Percentiles rank a stretch among this genome's conserved stretches.
These are phyloP conservation scores for Cryomyces minteri DNA, from an alignment of 495 filamentous ascomycete species.

Conservation along the genomic window DNA sequence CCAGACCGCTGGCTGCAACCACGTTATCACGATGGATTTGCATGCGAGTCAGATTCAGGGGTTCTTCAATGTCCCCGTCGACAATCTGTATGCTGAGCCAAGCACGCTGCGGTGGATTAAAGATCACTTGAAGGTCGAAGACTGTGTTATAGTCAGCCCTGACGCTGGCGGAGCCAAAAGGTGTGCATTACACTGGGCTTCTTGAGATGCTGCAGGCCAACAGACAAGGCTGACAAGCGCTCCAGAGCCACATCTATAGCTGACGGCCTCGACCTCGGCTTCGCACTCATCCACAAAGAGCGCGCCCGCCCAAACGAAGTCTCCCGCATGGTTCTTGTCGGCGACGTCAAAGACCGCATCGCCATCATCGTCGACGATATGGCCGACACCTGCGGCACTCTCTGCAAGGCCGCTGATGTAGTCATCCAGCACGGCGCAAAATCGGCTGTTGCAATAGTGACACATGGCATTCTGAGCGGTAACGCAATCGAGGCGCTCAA, in stretches of 20 bases:
- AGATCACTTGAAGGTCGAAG: constrained; percentile 63
- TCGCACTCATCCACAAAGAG: constrained; percentile 99
- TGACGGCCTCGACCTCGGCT: constrained; percentile 81
- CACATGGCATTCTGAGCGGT: constrained; percentile 85
- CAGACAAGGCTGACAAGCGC: constrained; percentile 2
- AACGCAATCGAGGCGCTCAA: constrained; percentile 85
- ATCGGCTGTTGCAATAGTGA: constrained; percentile 85
- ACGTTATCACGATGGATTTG: constrained; percentile 33
- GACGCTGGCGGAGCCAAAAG: constrained; percentile 95
- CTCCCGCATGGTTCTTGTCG: constrained; percentile 77
- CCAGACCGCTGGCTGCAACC: constrained; percentile 65
- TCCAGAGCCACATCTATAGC: constrained; percentile 82
- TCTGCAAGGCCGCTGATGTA: constrained; percentile 82
- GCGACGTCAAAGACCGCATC: constrained; percentile 39
- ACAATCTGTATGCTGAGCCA: constrained; percentile 93
- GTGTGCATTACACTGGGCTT: constrained; percentile 23
- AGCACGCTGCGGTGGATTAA: constrained; percentile 81
- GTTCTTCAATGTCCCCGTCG: constrained; percentile 96
- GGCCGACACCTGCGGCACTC: constrained; percentile 92
- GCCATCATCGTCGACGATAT: constrained; percentile 53
- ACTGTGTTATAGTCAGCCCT: constrained; percentile 88
- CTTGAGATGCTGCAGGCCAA: neutral
- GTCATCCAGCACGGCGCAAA: constrained; percentile 78
- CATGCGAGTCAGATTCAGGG: constrained; percentile 68
- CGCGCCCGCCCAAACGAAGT: constrained; percentile 90